These are phyloP conservation scores for Flaveria ramosissima DNA, from an alignment of 129 eudicot genomes.

Conservation along the genomic window DNA sequence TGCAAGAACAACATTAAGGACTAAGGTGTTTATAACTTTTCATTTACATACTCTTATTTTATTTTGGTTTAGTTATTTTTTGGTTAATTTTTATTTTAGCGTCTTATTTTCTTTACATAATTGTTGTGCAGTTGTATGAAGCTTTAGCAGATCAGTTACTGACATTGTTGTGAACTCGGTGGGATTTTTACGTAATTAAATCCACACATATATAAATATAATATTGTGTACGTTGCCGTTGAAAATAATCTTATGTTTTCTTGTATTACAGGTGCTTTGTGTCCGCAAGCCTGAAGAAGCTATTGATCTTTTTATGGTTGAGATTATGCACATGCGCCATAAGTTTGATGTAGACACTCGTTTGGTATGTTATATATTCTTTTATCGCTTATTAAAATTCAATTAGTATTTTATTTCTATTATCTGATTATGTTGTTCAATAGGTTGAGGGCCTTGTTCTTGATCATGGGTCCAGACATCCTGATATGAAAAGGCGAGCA, in stretches of 20 bases:
- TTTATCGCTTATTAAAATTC: neutral
- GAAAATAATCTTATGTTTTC: neutral
- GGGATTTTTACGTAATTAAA: conserved; percentile 34
- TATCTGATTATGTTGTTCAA: conserved; percentile 18
- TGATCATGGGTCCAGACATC: conserved; percentile 99
- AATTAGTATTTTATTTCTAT: neutral
- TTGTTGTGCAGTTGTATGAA: conserved; percentile 77
- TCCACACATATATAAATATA: neutral
- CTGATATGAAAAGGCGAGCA: conserved; percentile 98
- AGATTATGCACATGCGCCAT: conserved; percentile 99
- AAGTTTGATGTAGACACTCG: conserved; percentile 99
- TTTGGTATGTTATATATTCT: conserved; percentile 54
- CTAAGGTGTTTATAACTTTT: conserved; percentile 58
- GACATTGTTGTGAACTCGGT: conserved; percentile 84
- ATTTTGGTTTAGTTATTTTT: conserved; percentile 9
- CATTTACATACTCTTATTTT: neutral
- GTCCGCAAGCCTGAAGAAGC: conserved; percentile 88
- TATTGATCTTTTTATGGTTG: conserved; percentile 96
- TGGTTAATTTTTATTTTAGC: neutral
- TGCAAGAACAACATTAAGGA: conserved; percentile 92
- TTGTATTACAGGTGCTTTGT: conserved; percentile 73
- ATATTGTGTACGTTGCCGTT: neutral
- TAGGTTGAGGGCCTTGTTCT: conserved; percentile 99
- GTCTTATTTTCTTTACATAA: neutral
- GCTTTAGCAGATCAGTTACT: conserved; percentile 92